Evolutionary conservation across 805 yeast genomes (phyloP).

Genomic region (Jamesozyma rosinii): DNA sequence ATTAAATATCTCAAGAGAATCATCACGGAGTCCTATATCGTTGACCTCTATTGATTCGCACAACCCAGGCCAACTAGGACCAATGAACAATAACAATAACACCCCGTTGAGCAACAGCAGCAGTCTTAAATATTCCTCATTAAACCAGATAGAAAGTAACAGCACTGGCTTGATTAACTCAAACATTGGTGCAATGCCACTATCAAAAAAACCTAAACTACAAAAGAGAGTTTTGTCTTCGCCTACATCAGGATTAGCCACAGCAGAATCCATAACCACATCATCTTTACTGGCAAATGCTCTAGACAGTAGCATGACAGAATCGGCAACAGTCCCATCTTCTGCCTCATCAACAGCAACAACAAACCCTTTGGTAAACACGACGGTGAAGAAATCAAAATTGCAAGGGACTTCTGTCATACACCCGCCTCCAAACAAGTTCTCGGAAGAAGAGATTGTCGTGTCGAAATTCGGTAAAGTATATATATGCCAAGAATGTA

Average conservation of each 20-base stretch:
- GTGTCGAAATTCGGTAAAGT: slow-evolving; percentile 30
- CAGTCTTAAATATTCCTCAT: slow-evolving; percentile 5
- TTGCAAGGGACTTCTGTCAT: slow-evolving; percentile 8
- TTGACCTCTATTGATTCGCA: background rate
- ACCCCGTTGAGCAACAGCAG: background rate
- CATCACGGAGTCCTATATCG: slow-evolving; percentile 26
- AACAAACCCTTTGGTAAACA: background rate
- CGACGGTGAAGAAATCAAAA: slow-evolving; percentile 1
- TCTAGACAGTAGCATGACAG: background rate
- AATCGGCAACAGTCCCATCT: background rate
- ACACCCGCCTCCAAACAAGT: slow-evolving; percentile 20
- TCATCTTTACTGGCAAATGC: background rate
- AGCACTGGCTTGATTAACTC: slow-evolving; percentile 6
- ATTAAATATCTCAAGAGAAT: slow-evolving; percentile 27
- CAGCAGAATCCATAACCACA: slow-evolving; percentile 3
- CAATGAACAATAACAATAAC: background rate
- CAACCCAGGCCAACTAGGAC: slow-evolving; percentile 1
- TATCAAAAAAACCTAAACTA: slow-evolving; percentile 3
- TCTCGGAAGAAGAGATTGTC: slow-evolving; percentile 26
- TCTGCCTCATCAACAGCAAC: background rate
- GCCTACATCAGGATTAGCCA: slow-evolving; percentile 6
- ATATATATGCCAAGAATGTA: slow-evolving; percentile 31
- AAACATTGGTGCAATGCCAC: slow-evolving; percentile 1
- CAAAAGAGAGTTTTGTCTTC: slow-evolving; percentile 5
- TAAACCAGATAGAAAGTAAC: slow-evolving; percentile 5